A percentile compares a stretch with the other conserved stretches of the same genome.
Evolutionary conservation across 495 filamentous ascomycete species (phyloP).

Genomic region (Aspergillus biplanus): DNA sequence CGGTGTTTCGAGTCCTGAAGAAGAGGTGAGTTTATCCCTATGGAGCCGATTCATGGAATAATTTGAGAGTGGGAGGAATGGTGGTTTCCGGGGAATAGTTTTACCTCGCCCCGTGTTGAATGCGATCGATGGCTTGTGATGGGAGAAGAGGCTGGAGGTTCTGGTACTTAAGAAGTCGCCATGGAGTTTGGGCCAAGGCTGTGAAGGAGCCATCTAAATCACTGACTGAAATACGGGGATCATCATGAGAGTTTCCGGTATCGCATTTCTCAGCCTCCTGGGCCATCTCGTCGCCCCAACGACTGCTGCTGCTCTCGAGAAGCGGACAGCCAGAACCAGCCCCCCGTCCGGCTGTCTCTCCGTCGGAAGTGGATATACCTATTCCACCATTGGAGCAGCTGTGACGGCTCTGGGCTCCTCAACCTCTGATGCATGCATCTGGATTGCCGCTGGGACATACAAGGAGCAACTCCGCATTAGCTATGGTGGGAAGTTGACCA

Average conservation of each 20-base stretch:
- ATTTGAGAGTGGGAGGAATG: not conserved
- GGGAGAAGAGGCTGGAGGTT: too few species aligned
- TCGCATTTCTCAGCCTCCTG: not conserved
- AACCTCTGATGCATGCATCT: slow-evolving; percentile 35
- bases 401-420: slow-evolving; percentile 31
- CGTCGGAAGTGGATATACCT: slow-evolving; percentile 31
- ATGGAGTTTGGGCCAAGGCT: too few species aligned
- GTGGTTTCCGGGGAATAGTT: too few species aligned
- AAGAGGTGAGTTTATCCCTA: not conserved
- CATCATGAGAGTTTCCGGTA: too few species aligned
- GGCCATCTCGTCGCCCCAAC: not conserved
- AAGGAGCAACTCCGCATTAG: slow-evolving; percentile 57
- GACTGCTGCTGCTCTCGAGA: not conserved
- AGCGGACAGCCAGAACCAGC: slow-evolving; percentile 21
- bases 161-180: too few species aligned
- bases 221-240: too few species aligned
- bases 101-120: too few species aligned
- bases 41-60: not conserved
- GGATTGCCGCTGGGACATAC: slow-evolving; percentile 46
- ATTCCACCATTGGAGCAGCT: slow-evolving; percentile 34
- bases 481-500: slow-evolving; percentile 32
- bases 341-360: slow-evolving; percentile 36
- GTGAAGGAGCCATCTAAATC: too few species aligned
- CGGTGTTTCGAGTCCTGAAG: not conserved
- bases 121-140: too few species aligned